Base-by-base conservation (phyloP, 257 asterid genomes). In the Forsythia viridissima region DNA sequence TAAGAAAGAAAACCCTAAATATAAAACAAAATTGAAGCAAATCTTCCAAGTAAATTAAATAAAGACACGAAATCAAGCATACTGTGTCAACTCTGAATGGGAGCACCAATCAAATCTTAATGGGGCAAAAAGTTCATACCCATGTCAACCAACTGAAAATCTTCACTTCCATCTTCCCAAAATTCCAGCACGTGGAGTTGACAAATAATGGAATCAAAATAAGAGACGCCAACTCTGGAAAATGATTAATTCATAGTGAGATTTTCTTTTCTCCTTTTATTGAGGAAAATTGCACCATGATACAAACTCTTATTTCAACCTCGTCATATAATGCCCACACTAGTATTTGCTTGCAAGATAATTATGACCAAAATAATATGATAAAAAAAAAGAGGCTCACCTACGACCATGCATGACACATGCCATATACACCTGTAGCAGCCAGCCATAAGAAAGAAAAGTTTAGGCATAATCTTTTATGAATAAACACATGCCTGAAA, bases 221-320 rank as follows among this genome's bases (percentile, higher is more conserved):
- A 92, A 76, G 98, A 92, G 82, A 95, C 89, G 75, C 99, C 99
- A 81, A 95, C 90, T 83, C 99, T 95, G 97, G 72, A 67, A 70
- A 80, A 80, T 36, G 68, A 67, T 46, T 63, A 37, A 71, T 63
- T 76, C 34, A 61, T 76, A 55, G 77, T 51, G 51, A 61, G n/a
- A 37, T 76, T 55, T 52, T 34, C 3, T 72, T 80, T 21, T 34
- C 73, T 72, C 75, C 52, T 24, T 37, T 74, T 75, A 72, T 67
- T 51, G 75, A 81, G 61, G 77, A 76, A 70, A 79, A 72, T 67
- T 51, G n/a, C 68, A 69, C 57, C 55, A n/a, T 9, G 8, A 40
- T 37, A n/a, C 21, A 65, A 59, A 57, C 78, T 77, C 79, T 55
- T 75, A 72, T 63, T 59, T 70, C 72, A 52, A 71, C 72, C 70